Base-by-base conservation (phyloP, 2,329 filamentous ascomycete species). In the Monosporascus sp. region DNA sequence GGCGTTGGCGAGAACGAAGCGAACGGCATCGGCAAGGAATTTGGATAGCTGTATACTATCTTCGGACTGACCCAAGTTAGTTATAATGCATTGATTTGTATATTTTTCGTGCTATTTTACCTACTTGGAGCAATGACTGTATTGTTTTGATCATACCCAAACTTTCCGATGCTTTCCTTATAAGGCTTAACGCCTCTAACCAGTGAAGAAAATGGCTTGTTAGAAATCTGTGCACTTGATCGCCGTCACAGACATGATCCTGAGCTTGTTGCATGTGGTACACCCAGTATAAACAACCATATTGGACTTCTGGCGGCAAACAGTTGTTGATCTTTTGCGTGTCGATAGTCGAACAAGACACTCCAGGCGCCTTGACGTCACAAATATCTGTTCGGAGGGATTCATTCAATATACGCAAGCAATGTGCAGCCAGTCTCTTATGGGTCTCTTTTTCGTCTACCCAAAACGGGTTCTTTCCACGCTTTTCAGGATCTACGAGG, bases 321-420 rank as follows among this genome's bases (percentile, higher is more conserved):
- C 18, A 39, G 18, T 46, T 25, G n/a, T 48, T 51, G 6, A 57
- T 48, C n/a, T 15, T 31, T 8, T 50, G 6, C 24, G 25, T 22
- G 9, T 17, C n/a, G 15, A 49, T 41, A 17, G 48, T 3, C 24
- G 47, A 14, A 14, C 37, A 7, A 18, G 22, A 25, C 15, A 45
- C 42, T 7, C 49, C 52, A 15, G 52, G 42, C 6, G 2, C 24
- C 22, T 31, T 6, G 6, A 57, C 36, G 11, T 34, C 47, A 39
- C 70, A 75, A 2, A 76, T 70, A 50, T 75, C 59, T 54, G 62
- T 56, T 34, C 61, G 68, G 1, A 76, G 60, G 37, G 51, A 55
- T 7, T 39, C 58, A 3, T 37, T 56, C 61, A 74, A 65, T 1
- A 74, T 54, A 38, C 66, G 39, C 20, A 77, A 51, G 55, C 73